These are phyloP conservation scores for Striga asiatica DNA, from an alignment of 257 asterid genomes.

Conservation along the genomic window DNA sequence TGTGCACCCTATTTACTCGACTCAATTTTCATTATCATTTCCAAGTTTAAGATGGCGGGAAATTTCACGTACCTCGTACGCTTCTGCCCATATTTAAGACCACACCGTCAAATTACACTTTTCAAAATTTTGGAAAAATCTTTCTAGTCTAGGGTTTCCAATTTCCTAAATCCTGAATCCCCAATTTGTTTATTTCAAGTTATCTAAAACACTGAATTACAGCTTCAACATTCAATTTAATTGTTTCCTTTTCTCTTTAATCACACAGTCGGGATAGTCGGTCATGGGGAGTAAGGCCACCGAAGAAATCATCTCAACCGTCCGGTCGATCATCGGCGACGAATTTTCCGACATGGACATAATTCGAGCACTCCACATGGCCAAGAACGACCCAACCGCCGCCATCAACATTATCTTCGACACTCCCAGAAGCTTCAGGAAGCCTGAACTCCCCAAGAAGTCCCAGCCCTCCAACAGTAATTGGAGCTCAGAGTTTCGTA, in stretches of 20 bases:
- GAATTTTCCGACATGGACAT: conserved; percentile 76
- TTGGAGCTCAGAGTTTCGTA: conserved; percentile 19
- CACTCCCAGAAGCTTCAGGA: conserved; percentile 43
- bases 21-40: too few relatives aligned
- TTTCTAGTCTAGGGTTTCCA: conserved; percentile 21
- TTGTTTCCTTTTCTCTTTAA: neutral
- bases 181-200: conserved; percentile 3
- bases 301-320: conserved; percentile 59
- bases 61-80: conserved; percentile 9
- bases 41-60: conserved; percentile 37
- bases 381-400: conserved; percentile 78
- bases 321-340: conserved; percentile 69
- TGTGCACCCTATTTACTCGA: too few relatives aligned
- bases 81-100: neutral
- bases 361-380: conserved; percentile 90
- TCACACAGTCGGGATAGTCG: neutral
- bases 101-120: conserved; percentile 16
- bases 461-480: conserved; percentile 18
- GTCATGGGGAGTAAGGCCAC: conserved; percentile 57
- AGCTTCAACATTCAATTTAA: conserved; percentile 1
- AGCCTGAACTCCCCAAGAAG: conserved; percentile 25
- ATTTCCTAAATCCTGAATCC: conserved; percentile 13
- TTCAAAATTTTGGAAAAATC: conserved; percentile 2
- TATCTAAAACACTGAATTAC: conserved; percentile 5
- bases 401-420: conserved; percentile 86